Evolutionary conservation across 371 early-diverging fungal genomes (phyloP), one percentile per base, ranked within the genome.

Genomic region (Mucor racemosus): DNA sequence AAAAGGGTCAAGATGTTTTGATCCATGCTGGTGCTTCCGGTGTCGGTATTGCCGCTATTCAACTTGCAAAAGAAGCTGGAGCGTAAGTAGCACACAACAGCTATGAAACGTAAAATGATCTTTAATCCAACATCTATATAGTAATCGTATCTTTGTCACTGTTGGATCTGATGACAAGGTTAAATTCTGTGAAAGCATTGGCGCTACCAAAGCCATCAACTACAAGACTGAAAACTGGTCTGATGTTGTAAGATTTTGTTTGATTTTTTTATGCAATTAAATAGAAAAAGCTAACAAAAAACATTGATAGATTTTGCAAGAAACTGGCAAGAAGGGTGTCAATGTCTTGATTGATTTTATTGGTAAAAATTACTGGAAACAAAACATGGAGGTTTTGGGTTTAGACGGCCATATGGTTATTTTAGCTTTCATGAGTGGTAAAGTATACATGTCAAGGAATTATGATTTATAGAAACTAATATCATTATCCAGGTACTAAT

Each of bases 11-110:
- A 31, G 83, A 85, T 66, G 78, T 92, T 0, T 69, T 94, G 63
- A 91, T 92, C 58, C 94, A 94, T 74, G 94, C 92, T 8, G 94
- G 91, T 26, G 92, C 92, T 1, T 86, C 88, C 4, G 92, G 91
- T 40, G 92, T 94, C 7, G 91, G 92, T 13, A 84, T 88, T 10
- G 89, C 90, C 15, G 90, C 90, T 14, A 91, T 94, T 67, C 93
- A 94, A 73, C 74, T 94, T 15, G 92, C 92, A 14, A 89, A 86
- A 64, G 58, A 74, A 39, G 76, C 81, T 36, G 86, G 86, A 26
- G 91, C 92, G 86, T 89, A 84, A 81, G 61, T 33, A 17, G n/a
- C 17, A 17, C 26, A 26, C 26, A 1, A 7, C 8, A 14, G 21
- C 15, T n/a, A 3, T n/a, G 14, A n/a, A 7, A 6, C 15, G 44